phyloP scores from a whole-genome alignment of 1,139 yeast species.

The Candida glucosophila region DNA sequence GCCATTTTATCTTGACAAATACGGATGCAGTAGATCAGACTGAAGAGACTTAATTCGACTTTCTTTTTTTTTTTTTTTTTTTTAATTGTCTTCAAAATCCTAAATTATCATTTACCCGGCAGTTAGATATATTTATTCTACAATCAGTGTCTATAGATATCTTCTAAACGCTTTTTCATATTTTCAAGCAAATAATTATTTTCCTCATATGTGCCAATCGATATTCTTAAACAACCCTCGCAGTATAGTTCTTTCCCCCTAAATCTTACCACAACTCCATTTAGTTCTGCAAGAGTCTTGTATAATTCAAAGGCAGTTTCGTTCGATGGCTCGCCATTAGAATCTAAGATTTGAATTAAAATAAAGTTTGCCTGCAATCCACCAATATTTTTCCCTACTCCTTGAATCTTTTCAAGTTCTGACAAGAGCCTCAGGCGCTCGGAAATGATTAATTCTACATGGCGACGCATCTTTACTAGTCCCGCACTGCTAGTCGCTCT shows the following conservation, averaged over 20 bases:
- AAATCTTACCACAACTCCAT: slow-evolving; percentile 78
- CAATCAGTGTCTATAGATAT: too few relatives aligned
- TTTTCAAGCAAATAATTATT: slow-evolving; percentile 48
- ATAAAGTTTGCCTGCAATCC: slow-evolving; percentile 86
- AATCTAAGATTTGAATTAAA: slow-evolving; percentile 59
- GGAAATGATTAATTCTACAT: slow-evolving; percentile 39
- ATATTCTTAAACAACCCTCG: slow-evolving; percentile 74
- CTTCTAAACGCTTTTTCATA: slow-evolving; percentile 26
- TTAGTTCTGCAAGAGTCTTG: slow-evolving; percentile 56
- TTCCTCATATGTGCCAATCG: slow-evolving; percentile 78
- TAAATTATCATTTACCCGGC: too few relatives aligned
- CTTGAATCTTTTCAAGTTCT: slow-evolving; percentile 44
- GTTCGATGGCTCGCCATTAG: slow-evolving; percentile 55
- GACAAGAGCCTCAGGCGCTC: slow-evolving; percentile 50
- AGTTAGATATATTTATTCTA: too few relatives aligned
- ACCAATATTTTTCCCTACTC: slow-evolving; percentile 71
- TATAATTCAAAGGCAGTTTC: slow-evolving; percentile 64
- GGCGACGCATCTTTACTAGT: slow-evolving; percentile 47
- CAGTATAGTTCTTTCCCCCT: slow-evolving; percentile 90
- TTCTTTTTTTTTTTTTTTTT: too few relatives aligned
- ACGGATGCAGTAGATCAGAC: too few relatives aligned
- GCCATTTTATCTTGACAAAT: too few relatives aligned
- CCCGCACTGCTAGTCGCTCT: slow-evolving; percentile 61
- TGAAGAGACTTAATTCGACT: too few relatives aligned
- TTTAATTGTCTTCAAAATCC: too few relatives aligned